Evolutionary conservation across 1,284 basidiomycete species (phyloP).

Genomic region (Trichosporon asahii): DNA sequence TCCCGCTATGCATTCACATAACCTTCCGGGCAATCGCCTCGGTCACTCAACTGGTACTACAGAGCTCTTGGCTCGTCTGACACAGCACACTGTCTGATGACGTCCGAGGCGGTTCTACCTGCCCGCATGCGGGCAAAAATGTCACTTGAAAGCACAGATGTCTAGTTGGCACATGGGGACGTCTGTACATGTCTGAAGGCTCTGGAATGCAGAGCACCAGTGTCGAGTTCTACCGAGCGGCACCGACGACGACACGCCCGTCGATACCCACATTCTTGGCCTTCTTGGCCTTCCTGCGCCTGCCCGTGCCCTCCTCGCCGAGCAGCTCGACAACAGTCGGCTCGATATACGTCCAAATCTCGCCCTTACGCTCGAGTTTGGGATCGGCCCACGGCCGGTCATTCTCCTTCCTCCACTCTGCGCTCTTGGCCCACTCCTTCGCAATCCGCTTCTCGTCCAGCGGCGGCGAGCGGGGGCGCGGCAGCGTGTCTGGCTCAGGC

Average conservation of each 20-base stretch:
- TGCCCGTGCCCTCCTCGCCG: constrained; percentile 26
- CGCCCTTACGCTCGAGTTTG: constrained; percentile 26
- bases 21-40: too few species aligned
- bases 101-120: too few species aligned
- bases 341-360: constrained; percentile 21
- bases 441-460: constrained; percentile 30
- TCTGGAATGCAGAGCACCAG: too few species aligned
- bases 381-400: constrained; percentile 46
- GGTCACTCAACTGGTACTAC: too few species aligned
- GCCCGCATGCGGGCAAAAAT: too few species aligned
- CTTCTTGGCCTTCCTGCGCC: constrained; percentile 31
- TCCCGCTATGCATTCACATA: too few species aligned
- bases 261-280: constrained; percentile 31
- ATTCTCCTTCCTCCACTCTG: constrained; percentile 33
- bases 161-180: too few species aligned
- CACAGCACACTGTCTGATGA: too few species aligned
- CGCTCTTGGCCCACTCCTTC: constrained; percentile 36
- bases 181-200: too few species aligned
- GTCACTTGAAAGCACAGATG: too few species aligned
- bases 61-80: too few species aligned
- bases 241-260: constrained; percentile 42
- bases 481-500: constrained; percentile 24
- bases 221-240: constrained; percentile 18
- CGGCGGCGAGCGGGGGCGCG: constrained; percentile 35
- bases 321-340: constrained; percentile 10